Percentiles rank a stretch among this genome's conserved stretches.
phyloP scores from a whole-genome alignment of 257 asterid species.

The Forsythia suspensa region DNA sequence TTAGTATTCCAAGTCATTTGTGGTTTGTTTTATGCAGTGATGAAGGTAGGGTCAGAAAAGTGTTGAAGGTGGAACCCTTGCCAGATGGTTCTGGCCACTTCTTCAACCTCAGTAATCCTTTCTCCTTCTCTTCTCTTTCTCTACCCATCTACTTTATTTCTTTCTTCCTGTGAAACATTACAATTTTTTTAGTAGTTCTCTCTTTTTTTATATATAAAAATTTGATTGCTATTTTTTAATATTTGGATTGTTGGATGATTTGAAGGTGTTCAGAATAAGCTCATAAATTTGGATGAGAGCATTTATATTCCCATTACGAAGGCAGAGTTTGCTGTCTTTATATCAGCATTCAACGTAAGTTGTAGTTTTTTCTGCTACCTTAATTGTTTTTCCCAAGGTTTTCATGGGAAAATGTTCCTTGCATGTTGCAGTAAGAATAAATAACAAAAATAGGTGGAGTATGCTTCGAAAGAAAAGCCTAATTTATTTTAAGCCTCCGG shows the following conservation, averaged over 20 bases:
- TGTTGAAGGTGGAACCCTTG: conserved; percentile 92
- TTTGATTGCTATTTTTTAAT: neutral
- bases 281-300: conserved; percentile 74
- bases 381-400: neutral
- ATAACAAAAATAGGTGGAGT: neutral
- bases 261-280: conserved; percentile 96
- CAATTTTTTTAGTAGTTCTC: neutral
- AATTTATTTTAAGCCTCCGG: neutral
- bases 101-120: conserved; percentile 79
- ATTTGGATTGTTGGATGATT: conserved; percentile 27
- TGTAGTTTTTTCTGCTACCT: conserved; percentile 7
- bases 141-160: neutral
- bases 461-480: neutral
- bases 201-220: neutral
- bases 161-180: neutral
- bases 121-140: conserved; percentile 21
- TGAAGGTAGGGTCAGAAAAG: conserved; percentile 94
- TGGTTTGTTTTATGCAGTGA: conserved; percentile 60
- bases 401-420: neutral
- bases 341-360: conserved; percentile 81
- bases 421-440: neutral
- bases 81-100: conserved; percentile 99
- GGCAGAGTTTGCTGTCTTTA: conserved; percentile 87
- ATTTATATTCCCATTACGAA: conserved; percentile 82
- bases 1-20: neutral